A percentile compares a stretch with the other conserved stretches of the same genome.
Conservation (phyloP, 2,329 filamentous ascomycete genomes). For the Cyphellophora europaea region DNA sequence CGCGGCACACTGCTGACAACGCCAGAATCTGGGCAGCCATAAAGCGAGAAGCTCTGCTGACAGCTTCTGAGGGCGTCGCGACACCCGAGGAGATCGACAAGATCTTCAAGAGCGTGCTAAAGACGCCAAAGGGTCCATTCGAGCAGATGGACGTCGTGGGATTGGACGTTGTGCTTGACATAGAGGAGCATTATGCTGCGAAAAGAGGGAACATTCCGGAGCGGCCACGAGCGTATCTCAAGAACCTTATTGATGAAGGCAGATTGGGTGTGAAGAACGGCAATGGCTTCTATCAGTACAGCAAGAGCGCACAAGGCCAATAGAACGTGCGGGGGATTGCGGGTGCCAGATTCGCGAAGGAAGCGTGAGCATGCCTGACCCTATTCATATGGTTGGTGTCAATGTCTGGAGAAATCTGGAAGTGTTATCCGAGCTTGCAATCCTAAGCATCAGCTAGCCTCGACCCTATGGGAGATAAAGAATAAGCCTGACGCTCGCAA, state of each 20-base stretch:
- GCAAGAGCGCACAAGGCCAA: too few relatives aligned
- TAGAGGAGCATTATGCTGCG: constrained; percentile 31
- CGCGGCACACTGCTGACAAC: constrained; percentile 1
- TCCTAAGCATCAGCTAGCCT: too few relatives aligned
- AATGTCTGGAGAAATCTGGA: too few relatives aligned
- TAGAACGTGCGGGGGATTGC: too few relatives aligned
- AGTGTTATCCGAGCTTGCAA: too few relatives aligned
- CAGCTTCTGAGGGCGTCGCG: constrained; percentile 26
- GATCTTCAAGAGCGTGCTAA: constrained; percentile 28
- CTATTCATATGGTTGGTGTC: too few relatives aligned
- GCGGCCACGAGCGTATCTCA: constrained; percentile 25
- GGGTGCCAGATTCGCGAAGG: too few relatives aligned
- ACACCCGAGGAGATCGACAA: constrained; percentile 28
- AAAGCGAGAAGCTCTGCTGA: constrained; percentile 30
- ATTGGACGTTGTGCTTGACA: constrained; percentile 30
- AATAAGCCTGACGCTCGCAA: too few relatives aligned
- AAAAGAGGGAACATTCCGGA: constrained; percentile 21
- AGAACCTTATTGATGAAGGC: constrained; percentile 24
- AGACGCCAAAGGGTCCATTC: constrained; percentile 27
- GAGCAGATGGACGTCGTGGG: constrained; percentile 33
- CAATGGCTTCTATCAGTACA: too few relatives aligned
- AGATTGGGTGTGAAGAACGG: too few relatives aligned
- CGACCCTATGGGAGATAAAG: too few relatives aligned
- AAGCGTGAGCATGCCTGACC: too few relatives aligned
- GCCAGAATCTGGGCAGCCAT: constrained; percentile 33